These are phyloP conservation scores for Zoysia pacifica DNA, from an alignment of 176 grass and related monocot genomes.

Conservation along the genomic window DNA sequence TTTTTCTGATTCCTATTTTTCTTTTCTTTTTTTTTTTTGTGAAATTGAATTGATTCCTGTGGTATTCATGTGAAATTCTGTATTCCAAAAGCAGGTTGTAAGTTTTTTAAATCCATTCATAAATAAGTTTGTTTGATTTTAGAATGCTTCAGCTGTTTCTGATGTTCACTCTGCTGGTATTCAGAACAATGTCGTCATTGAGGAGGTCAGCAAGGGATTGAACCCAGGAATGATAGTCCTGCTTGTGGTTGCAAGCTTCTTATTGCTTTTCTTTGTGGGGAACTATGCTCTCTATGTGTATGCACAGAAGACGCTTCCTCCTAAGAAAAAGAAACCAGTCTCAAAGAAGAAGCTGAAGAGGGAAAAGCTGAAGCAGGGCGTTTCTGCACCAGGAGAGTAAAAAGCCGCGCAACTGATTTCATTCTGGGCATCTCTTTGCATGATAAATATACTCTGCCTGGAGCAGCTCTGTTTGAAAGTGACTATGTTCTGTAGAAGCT, in stretches of 20 bases:
- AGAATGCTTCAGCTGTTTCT: not conserved
- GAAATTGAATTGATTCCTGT: too few species aligned
- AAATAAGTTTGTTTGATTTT: not conserved
- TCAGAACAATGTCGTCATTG: slow-evolving; percentile 78
- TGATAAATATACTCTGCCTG: slow-evolving; percentile 18
- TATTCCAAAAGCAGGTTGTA: too few species aligned
- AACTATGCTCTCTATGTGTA: slow-evolving; percentile 86
- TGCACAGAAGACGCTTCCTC: slow-evolving; percentile 83
- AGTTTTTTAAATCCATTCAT: not conserved
- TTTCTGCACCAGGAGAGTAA: slow-evolving; percentile 87
- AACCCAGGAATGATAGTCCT: slow-evolving; percentile 94
- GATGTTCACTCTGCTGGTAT: slow-evolving; percentile 16
- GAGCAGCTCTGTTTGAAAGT: slow-evolving; percentile 5
- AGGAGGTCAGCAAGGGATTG: slow-evolving; percentile 76
- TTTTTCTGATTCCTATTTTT: too few species aligned
- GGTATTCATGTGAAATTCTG: too few species aligned
- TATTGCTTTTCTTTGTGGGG: slow-evolving; percentile 83
- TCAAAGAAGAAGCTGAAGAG: slow-evolving; percentile 97
- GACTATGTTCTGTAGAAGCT: slow-evolving; percentile 38
- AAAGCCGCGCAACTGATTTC: slow-evolving; percentile 11
- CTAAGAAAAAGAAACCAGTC: slow-evolving; percentile 83
- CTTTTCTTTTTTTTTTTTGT: too few species aligned
- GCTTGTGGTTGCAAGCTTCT: slow-evolving; percentile 66
- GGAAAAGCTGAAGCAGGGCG: slow-evolving; percentile 93
- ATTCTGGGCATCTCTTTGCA: slow-evolving; percentile 28